Base-by-base conservation (phyloP, 2,329 filamentous ascomycete species). In the Curvularia lunata region DNA sequence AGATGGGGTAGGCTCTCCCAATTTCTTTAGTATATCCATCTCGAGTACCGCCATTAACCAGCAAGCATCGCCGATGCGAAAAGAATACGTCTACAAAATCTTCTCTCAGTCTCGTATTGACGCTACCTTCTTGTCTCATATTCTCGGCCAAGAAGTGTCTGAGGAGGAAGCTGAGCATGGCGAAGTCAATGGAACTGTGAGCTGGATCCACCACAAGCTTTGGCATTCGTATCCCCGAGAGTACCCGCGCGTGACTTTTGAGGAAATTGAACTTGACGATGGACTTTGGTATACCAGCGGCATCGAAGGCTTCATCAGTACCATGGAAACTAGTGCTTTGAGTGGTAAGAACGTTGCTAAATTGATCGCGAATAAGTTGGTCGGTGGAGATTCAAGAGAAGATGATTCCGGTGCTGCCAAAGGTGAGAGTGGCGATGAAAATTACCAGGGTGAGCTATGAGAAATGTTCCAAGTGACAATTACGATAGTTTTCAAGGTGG, bases 321-420 rank as follows among this genome's bases (percentile, higher is more conserved):
- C 92, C 0, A 98, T 99, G 95, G 95, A 99, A 81, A 97, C 95
- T 6, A 97, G 88, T 74, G 90, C 91, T 1, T 77, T 98, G 65
- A 95, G 95, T 87, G 95, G 95, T 0, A 91, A 85, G 84, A 95
- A 95, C 71, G 88, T 95, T 19, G 91, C 91, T 8, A 83, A 82
- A 62, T 78, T 95, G 52, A 81, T 94, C 45, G 82, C 87, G 0
- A 85, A 93, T 68, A 85, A 85, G 50, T 86, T 83, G 75, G 46
- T 41, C 25, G 13, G 28, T 21, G n/a, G 37, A 10, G 40, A 9
- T 16, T 19, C 32, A 8, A 28, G 49, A n/a, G 46, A 28, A 5
- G 12, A 21, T 27, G 41, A 28, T 47, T 45, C 30, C 4, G 28
- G 25, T 10, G 3, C 40, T 19, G 16, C 19, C 18, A 16, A 56